Conservation (phyloP, 2,329 filamentous ascomycete species). For the Coniosporium tulheliwenetii region DNA sequence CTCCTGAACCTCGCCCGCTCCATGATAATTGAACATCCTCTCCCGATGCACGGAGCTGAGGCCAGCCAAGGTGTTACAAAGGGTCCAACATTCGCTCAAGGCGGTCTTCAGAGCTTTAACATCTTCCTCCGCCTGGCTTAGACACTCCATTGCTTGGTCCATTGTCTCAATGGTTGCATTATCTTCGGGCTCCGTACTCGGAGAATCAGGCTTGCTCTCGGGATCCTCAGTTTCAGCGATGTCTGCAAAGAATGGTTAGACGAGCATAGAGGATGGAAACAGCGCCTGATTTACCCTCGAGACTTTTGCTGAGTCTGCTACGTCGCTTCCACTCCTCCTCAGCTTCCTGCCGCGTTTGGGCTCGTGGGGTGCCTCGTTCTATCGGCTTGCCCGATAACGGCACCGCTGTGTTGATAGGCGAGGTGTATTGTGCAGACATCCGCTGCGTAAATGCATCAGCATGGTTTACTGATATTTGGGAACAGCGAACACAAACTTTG, state of each 20-base stretch:
- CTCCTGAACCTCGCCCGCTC: slow-evolving; percentile 63
- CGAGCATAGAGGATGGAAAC: not conserved
- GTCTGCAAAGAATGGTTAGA: slow-evolving; percentile 18
- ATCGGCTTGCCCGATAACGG: slow-evolving; percentile 32
- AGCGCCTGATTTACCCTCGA: slow-evolving; percentile 49
- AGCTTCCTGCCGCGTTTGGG: slow-evolving; percentile 67
- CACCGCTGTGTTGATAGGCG: slow-evolving; percentile 62
- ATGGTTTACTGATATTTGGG: not conserved
- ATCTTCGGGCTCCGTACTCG: slow-evolving; percentile 12
- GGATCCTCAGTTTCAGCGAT: slow-evolving; percentile 28
- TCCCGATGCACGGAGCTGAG: slow-evolving; percentile 73
- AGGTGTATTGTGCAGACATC: slow-evolving; percentile 34
- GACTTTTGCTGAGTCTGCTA: slow-evolving; percentile 51
- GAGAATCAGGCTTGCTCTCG: slow-evolving; percentile 7
- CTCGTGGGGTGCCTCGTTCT: slow-evolving; percentile 64
- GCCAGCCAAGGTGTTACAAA: slow-evolving; percentile 80
- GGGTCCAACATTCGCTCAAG: slow-evolving; percentile 78
- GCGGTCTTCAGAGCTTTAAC: slow-evolving; percentile 56
- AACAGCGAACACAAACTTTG: slow-evolving; percentile 9
- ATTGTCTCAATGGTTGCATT: slow-evolving; percentile 18
- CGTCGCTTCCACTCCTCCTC: slow-evolving; percentile 38
- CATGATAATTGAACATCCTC: slow-evolving; percentile 60
- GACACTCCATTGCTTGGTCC: slow-evolving; percentile 38
- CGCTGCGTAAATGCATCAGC: slow-evolving; percentile 12
- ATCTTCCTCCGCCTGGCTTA: slow-evolving; percentile 45